phyloP scores from a whole-genome alignment of 2,329 filamentous ascomycete genomes.

The Calonectria leucothoes region DNA sequence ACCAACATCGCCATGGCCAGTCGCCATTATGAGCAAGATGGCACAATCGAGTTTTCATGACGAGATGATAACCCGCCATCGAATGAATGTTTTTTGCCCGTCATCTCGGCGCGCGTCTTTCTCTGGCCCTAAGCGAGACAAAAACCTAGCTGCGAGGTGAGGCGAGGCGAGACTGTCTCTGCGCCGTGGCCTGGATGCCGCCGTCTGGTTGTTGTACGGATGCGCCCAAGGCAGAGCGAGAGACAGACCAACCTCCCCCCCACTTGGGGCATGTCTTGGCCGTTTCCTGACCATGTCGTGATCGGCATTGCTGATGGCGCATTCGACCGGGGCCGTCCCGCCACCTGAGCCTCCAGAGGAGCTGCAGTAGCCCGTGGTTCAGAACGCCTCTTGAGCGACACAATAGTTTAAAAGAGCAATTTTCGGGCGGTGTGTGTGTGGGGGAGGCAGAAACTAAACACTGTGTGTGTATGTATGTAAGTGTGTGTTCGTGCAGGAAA shows the following conservation, averaged over 20 bases:
- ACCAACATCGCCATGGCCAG: slow-evolving; percentile 20
- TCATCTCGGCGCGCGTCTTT: neutral
- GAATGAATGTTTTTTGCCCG: slow-evolving; percentile 8
- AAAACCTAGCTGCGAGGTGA: slow-evolving; percentile 15
- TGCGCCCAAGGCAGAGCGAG: neutral
- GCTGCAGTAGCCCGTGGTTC: neutral
- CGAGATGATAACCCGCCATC: slow-evolving; percentile 15
- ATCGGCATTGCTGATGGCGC: slow-evolving; percentile 38
- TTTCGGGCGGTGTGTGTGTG: neutral
- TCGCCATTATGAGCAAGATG: slow-evolving; percentile 33
- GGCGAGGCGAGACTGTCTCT: neutral
- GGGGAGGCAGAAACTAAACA: neutral
- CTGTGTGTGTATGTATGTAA: neutral
- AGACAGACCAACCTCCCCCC: slow-evolving; percentile 21
- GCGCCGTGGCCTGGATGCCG: neutral
- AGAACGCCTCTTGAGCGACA: neutral
- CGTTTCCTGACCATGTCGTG: slow-evolving; percentile 39
- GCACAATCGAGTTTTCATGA: slow-evolving; percentile 30
- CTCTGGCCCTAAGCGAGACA: neutral
- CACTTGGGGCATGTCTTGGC: slow-evolving; percentile 30
- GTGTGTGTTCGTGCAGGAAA: neutral
- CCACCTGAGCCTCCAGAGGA: neutral
- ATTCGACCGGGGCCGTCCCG: slow-evolving; percentile 15
- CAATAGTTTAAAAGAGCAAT: neutral
- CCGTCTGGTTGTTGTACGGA: neutral